Base-by-base conservation (phyloP, 2,329 filamentous ascomycete genomes). In the Phaeoacremonium minimum region DNA sequence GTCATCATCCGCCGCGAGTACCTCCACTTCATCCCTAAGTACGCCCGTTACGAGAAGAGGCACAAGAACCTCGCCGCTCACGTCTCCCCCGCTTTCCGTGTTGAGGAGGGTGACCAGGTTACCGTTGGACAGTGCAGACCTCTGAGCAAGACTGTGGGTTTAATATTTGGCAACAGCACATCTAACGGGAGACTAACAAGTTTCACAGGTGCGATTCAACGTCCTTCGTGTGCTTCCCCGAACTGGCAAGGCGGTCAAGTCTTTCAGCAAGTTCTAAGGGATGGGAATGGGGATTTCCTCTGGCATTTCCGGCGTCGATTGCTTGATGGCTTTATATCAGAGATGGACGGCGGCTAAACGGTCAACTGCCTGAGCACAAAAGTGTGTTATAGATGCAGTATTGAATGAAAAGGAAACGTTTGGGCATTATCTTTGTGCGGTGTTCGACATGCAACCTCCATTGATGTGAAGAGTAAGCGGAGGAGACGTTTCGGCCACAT, bases 21-120 rank as follows among this genome's bases (percentile, higher is more conserved):
- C 82, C 88, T 98, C 49, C 93, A 98, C 81, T 98, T 87, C 77
- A 86, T 98, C 68, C 90, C 90, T 73, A 98, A 98, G 81, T 98
- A 98, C 84, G 80, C 87, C 69, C 87, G 93, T 84, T 98, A 98
- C 75, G 94, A 98, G 88, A 97, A 96, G 85, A 83, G 93, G 71
- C 93, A 98, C 87, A 96, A 96, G 86, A 98, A 98, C 85, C 81
- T 98, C 53, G 88, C 93, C 63, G 93, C 91, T 56, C 93, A 98
- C 83, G 91, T 97, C 63, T 96, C 90, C 52, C 93, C 93, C 60
- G 91, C 91, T 71, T 98, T 98, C 89, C 93, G 93, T 95, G 90
- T 97, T 60, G 87, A 95, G 79, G 91, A 97, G 69, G 94, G 93
- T 83, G 93, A 98, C 75, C 85, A 91, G 77, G 94, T 98, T 61